Percentiles rank a stretch among this genome's conserved stretches.
These are phyloP conservation scores for Solanum dulcamara DNA, from an alignment of 257 asterid genomes.

Conservation along the genomic window DNA sequence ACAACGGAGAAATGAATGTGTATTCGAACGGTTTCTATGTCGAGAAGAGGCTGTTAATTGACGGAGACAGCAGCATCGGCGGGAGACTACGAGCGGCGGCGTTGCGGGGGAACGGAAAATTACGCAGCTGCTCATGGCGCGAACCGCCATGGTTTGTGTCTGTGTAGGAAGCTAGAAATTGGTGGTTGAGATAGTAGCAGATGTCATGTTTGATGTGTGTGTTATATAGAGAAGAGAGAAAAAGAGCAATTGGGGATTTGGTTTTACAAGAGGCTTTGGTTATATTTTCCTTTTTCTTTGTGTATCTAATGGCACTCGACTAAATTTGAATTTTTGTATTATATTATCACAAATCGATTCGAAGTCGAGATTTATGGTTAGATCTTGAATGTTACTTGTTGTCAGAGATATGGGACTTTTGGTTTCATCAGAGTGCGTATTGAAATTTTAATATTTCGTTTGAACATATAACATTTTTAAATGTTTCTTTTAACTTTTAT, in stretches of 20 bases:
- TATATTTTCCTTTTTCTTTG: not conserved
- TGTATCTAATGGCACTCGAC: too few species aligned
- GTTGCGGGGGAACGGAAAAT: constrained; percentile 54
- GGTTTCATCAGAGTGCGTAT: not conserved
- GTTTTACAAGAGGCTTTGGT: not conserved
- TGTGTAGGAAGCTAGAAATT: not conserved
- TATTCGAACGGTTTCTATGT: not conserved
- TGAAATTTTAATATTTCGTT: too few species aligned
- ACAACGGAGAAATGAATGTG: constrained; percentile 18
- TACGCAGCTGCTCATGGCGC: constrained; percentile 53
- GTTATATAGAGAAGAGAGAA: not conserved
- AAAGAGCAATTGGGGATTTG: not conserved
- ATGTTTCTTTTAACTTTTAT: too few species aligned
- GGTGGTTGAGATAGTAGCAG: not conserved
- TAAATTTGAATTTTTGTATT: too few species aligned
- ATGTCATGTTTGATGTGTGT: not conserved
- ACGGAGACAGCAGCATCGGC: constrained; percentile 29
- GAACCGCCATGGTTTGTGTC: constrained; percentile 52
- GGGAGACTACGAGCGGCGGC: constrained; percentile 34
- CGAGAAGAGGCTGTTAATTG: not conserved
- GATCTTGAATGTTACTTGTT: not conserved
- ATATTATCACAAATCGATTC: too few species aligned
- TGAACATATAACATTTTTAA: too few species aligned
- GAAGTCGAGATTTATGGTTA: not conserved
- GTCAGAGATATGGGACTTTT: not conserved